These are phyloP conservation scores for Grosmannia huntii DNA, from an alignment of 2,329 filamentous ascomycete species.

Conservation along the genomic window DNA sequence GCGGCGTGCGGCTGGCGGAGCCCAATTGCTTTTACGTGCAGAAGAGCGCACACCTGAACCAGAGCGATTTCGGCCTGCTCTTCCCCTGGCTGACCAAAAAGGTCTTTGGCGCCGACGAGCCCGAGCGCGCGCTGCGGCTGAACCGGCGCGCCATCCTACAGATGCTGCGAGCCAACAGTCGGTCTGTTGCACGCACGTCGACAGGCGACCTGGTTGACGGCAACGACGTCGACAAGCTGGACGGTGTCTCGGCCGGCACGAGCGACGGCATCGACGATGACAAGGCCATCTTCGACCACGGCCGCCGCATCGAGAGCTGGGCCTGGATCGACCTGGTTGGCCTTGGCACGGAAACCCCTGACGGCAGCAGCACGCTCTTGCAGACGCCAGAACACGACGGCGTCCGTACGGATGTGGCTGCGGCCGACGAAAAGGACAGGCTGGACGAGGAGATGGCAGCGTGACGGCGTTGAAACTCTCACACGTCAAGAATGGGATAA, in stretches of 20 bases:
- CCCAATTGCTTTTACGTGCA: conserved; percentile 65
- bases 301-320: conserved; percentile 33
- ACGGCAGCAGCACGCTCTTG: conserved; percentile 6
- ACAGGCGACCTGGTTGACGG: conserved; percentile 36
- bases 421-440: conserved; percentile 15
- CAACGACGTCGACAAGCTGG: conserved; percentile 23
- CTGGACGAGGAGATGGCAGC: conserved; percentile 23
- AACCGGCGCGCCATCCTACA: conserved; percentile 48
- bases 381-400: conserved; percentile 7
- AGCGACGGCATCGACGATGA: conserved; percentile 32
- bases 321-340: conserved; percentile 39
- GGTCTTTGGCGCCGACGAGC: conserved; percentile 43
- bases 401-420: conserved; percentile 9
- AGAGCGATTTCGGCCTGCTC: conserved; percentile 72
- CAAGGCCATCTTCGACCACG: conserved; percentile 35
- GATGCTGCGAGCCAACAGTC: conserved; percentile 35
- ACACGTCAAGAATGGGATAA: too few relatives aligned
- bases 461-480: too few relatives aligned
- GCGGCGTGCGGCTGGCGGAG: conserved; percentile 28
- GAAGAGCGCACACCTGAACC: conserved; percentile 65
- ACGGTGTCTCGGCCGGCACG: conserved; percentile 4
- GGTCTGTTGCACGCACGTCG: conserved; percentile 37
- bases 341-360: conserved; percentile 23
- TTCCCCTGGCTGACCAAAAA: conserved; percentile 59
- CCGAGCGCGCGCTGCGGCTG: conserved; percentile 44